Percentiles rank a stretch among this genome's conserved stretches.
phyloP scores from a whole-genome alignment of 148 eudicot species.

The Polygonum maritimum region DNA sequence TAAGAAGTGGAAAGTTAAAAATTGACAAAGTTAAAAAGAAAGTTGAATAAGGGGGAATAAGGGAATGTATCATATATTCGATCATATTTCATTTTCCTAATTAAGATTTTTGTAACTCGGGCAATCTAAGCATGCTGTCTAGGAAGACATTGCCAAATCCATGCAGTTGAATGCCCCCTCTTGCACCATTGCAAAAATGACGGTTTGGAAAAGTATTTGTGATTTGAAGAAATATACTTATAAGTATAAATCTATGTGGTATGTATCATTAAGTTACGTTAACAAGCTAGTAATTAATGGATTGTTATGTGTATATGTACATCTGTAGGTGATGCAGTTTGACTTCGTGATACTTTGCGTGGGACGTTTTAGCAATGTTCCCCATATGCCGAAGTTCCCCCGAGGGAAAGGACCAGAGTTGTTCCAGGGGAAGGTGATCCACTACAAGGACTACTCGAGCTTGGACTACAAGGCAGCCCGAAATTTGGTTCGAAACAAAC shows the following conservation, averaged over 20 bases:
- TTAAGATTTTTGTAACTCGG: too few species aligned
- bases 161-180: neutral
- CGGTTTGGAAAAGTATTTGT: too few species aligned
- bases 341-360: slow-evolving; percentile 25
- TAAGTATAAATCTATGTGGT: neutral
- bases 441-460: slow-evolving; percentile 24
- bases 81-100: neutral
- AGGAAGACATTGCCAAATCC: neutral
- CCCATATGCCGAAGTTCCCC: slow-evolving; percentile 18
- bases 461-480: slow-evolving; percentile 14
- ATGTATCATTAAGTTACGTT: neutral
- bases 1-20: too few species aligned
- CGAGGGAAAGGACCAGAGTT: slow-evolving; percentile 17
- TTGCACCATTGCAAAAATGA: too few species aligned
- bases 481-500: slow-evolving; percentile 9
- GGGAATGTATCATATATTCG: too few species aligned
- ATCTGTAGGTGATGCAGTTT: neutral
- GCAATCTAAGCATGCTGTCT: too few species aligned
- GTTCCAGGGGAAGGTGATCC: slow-evolving; percentile 21
- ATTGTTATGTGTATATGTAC: too few species aligned
- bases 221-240: too few species aligned
- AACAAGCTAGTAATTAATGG: neutral
- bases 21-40: too few species aligned
- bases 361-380: slow-evolving; percentile 24
- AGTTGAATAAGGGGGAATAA: too few species aligned